Evolutionary conservation across 192 early-diverging fungal genomes (phyloP), one percentile per base, ranked within the genome.

Genomic region (Entomortierella parvispora): DNA sequence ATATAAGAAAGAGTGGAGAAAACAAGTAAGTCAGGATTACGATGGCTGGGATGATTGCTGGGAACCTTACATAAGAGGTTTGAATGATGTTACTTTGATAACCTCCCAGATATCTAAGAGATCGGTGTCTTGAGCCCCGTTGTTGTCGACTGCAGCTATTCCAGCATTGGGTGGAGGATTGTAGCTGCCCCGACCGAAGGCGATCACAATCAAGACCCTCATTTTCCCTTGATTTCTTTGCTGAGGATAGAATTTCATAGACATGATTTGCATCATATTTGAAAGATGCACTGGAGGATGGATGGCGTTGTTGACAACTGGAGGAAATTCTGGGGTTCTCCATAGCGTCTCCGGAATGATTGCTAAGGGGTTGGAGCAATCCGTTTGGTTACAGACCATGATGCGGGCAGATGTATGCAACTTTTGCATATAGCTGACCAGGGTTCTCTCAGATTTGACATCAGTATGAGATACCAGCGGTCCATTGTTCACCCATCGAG

Each of bases 151-250:
- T 56, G 54, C 31, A 22, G 29, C 60, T 15, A 18, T 62, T 54
- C 25, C 32, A 9, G 59, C 44, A 14, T 47, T 34, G 18, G 32
- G 7, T 0, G 33, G 46, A 3, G 29, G 18, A 23, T 17, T 25
- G 14, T 40, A 33, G 14, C 45, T 42, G 5, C 31, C 32, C 18
- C 58, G 47, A 23, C 72, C 72, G 57, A 76, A 76, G 2, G 72
- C 72, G 5, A 76, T 22, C 2, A 68, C 72, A 42, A 76, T 28
- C 22, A 76, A 7, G 10, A 76, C 44, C 6, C 72, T 50, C 20
- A 56, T 62, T 23, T 59, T 26, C 8, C 34, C 45, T 23, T 49
- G 61, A 23, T n/a, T 32, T 20, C 64, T 65, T 0, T n/a, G 28
- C 18, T 48, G 58, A 31, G 72, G 46, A 28, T 31, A 76, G 1